phyloP scores from a whole-genome alignment of 371 early-diverging fungal genomes.

The Coemansia sp. region DNA sequence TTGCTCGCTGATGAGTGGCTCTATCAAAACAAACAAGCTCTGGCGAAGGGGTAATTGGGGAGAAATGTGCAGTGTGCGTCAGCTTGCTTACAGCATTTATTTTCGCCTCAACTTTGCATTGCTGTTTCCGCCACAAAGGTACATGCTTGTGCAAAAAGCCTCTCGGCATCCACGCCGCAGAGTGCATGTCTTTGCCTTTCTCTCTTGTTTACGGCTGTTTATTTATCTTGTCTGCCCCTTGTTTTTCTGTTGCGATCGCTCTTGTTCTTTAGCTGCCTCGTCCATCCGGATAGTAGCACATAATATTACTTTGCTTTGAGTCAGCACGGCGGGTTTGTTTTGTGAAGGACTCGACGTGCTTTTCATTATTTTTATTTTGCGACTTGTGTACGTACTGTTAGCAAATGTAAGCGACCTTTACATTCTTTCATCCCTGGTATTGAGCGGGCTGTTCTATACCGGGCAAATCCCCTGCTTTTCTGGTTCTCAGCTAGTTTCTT shows the following conservation, averaged over 20 bases:
- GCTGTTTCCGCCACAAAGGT: neutral
- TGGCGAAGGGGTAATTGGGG: neutral
- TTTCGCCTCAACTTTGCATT: neutral
- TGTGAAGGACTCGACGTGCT: neutral
- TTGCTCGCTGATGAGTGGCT: neutral
- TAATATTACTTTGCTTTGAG: neutral
- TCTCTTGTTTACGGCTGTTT: neutral
- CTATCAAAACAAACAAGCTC: neutral
- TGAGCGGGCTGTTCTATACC: neutral
- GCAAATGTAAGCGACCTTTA: neutral
- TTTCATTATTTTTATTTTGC: neutral
- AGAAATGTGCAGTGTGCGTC: neutral
- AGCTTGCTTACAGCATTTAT: neutral
- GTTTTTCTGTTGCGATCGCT: neutral
- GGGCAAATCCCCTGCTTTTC: neutral
- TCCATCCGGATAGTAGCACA: neutral
- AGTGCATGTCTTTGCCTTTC: neutral
- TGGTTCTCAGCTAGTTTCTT: neutral
- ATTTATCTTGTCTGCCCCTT: neutral
- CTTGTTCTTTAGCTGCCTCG: neutral
- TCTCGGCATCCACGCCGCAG: conserved; percentile 1
- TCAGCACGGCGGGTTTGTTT: neutral
- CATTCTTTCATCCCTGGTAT: neutral
- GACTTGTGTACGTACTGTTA: neutral
- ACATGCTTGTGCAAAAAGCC: neutral